Evolutionary conservation across 2,329 filamentous ascomycete species (phyloP).

Genomic region (Paraconiothyrium brasiliense): DNA sequence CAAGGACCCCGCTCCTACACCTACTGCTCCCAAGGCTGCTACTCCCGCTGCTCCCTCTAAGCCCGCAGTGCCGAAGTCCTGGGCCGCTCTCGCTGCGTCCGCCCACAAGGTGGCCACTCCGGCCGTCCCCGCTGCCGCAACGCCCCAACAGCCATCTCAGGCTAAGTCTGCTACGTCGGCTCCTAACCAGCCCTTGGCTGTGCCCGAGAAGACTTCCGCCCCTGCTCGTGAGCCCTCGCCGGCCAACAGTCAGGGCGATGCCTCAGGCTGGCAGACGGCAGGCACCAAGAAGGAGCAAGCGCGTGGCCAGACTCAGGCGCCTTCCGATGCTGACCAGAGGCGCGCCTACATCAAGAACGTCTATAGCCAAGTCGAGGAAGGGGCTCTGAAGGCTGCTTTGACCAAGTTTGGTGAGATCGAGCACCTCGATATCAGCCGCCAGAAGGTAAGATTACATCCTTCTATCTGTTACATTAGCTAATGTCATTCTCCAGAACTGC

Average conservation of each 20-base stretch:
- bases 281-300: conserved; percentile 86
- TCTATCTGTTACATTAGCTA: conserved; percentile 20
- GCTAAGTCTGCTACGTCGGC: conserved; percentile 47
- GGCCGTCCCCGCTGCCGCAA: conserved; percentile 47
- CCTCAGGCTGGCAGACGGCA: conserved; percentile 87
- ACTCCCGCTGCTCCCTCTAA: conserved; percentile 64
- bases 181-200: conserved; percentile 29
- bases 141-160: conserved; percentile 45
- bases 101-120: conserved; percentile 56
- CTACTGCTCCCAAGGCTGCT: conserved; percentile 65
- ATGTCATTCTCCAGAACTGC: conserved; percentile 73
- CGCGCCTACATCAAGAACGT: conserved; percentile 97
- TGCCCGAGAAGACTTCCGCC: conserved; percentile 42
- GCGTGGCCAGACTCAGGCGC: conserved; percentile 72
- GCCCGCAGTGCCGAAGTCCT: conserved; percentile 68
- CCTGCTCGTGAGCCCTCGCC: conserved; percentile 50
- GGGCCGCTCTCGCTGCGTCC: conserved; percentile 75
- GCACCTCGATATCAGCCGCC: conserved; percentile 71
- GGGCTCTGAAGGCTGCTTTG: conserved; percentile 75
- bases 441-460: conserved; percentile 71
- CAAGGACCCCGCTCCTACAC: conserved; percentile 68
- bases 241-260: conserved; percentile 62
- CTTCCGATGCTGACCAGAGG: conserved; percentile 75
- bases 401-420: conserved; percentile 72
- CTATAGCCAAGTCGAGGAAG: conserved; percentile 82